Evolutionary conservation across 352 stramenopile species (phyloP).

Genomic region (Globisporangium heterothallicum): DNA sequence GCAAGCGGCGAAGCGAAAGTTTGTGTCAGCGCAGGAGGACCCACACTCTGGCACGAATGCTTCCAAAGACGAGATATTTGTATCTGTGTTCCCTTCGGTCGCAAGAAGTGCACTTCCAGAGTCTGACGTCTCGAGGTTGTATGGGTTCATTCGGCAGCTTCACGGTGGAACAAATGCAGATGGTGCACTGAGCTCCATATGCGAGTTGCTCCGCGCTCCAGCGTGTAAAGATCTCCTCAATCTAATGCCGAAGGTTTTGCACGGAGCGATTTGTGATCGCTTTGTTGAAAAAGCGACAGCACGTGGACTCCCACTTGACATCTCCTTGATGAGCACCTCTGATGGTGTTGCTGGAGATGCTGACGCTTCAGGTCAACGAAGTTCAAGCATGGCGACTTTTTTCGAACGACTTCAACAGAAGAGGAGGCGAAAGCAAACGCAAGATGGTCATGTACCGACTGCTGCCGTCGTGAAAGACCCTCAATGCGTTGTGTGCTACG

Average conservation of each 20-base stretch:
- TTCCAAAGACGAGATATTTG: conserved; percentile 17
- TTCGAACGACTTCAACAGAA: conserved; percentile 69
- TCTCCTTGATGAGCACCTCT: not conserved
- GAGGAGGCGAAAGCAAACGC: conserved; percentile 40
- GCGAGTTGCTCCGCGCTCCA: conserved; percentile 36
- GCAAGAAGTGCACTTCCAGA: conserved; percentile 46
- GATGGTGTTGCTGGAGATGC: not conserved
- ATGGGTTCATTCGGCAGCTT: conserved; percentile 55
- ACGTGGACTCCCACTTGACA: conserved; percentile 28
- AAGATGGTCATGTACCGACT: conserved; percentile 16
- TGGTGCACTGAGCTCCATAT: conserved; percentile 36
- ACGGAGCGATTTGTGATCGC: conserved; percentile 26
- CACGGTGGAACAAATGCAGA: conserved; percentile 37
- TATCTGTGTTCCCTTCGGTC: conserved; percentile 41
- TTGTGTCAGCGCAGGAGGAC: conserved; percentile 9
- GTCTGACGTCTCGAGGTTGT: conserved; percentile 45
- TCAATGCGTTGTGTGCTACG: conserved; percentile 83
- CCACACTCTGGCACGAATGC: not conserved
- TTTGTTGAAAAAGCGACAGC: conserved; percentile 41
- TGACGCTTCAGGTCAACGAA: not conserved
- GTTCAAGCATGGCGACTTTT: conserved; percentile 36
- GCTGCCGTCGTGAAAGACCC: conserved; percentile 65
- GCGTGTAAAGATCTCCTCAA: conserved; percentile 46
- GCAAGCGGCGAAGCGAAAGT: conserved; percentile 28
- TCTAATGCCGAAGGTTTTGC: conserved; percentile 64